Conservation (phyloP, 768 basidiomycete species). For the Rhodotorula graminis region DNA sequence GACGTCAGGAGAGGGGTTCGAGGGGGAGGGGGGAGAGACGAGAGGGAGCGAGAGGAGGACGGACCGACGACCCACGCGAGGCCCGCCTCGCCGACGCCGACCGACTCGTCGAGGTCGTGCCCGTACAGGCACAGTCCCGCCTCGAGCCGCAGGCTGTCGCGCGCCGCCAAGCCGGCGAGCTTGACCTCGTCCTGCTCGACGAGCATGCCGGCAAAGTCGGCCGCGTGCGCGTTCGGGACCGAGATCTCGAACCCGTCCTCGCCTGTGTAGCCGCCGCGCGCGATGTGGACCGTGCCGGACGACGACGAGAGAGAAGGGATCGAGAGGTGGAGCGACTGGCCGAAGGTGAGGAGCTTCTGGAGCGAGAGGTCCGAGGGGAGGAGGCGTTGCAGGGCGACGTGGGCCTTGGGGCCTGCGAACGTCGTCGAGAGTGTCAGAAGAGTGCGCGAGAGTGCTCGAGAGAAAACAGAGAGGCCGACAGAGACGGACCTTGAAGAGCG, state of each 20-base stretch:
- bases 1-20: not conserved
- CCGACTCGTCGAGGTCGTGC: constrained; percentile 81
- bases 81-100: constrained; percentile 83
- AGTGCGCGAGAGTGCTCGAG: not conserved
- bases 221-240: constrained; percentile 23
- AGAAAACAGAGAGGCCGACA: not conserved
- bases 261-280: constrained; percentile 93
- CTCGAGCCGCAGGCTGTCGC: constrained; percentile 89
- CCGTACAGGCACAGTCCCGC: constrained; percentile 97
- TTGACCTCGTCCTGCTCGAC: constrained; percentile 54
- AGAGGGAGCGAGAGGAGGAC: constrained; percentile 41
- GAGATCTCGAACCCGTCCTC: constrained; percentile 87
- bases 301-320: constrained; percentile 56
- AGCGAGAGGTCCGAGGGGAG: constrained; percentile 19
- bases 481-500: constrained; percentile 71
- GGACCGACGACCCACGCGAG: constrained; percentile 87
- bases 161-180: constrained; percentile 81
- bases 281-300: constrained; percentile 58
- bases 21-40: too few relatives aligned
- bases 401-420: constrained; percentile 70
- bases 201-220: constrained; percentile 26
- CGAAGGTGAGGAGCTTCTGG: constrained; percentile 66
- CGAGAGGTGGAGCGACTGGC: constrained; percentile 72
- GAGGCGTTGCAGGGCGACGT: constrained; percentile 63
- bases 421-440: too few relatives aligned